phyloP scores from a whole-genome alignment of 1,139 yeast genomes.

The Zygosaccharomyces sapae region DNA sequence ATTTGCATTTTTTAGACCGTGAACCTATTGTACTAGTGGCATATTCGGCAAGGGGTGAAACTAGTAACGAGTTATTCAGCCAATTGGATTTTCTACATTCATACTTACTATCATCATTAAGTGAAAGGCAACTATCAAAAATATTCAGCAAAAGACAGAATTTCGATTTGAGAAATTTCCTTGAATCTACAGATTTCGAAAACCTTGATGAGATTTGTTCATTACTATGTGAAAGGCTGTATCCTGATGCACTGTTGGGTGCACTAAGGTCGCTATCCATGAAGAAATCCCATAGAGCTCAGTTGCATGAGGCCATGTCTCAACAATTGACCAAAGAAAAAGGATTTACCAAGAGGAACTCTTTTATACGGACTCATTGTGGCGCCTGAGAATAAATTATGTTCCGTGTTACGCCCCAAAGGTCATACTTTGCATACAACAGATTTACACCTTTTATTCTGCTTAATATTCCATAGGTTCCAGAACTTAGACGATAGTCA shows the following conservation, averaged over 20 bases:
- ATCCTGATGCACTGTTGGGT: slow-evolving; percentile 56
- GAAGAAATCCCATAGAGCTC: slow-evolving; percentile 44
- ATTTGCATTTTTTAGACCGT: slow-evolving; percentile 58
- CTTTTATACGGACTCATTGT: slow-evolving; percentile 60
- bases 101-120: slow-evolving; percentile 71
- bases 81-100: slow-evolving; percentile 75
- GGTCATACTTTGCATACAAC: slow-evolving; percentile 66
- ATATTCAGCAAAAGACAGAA: slow-evolving; percentile 70
- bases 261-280: slow-evolving; percentile 57
- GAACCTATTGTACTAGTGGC: slow-evolving; percentile 75
- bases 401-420: slow-evolving; percentile 59
- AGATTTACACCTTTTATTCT: slow-evolving; percentile 60
- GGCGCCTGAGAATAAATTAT: slow-evolving; percentile 50
- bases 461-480: slow-evolving; percentile 51
- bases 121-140: slow-evolving; percentile 66
- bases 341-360: slow-evolving; percentile 35
- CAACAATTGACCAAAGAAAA: slow-evolving; percentile 21
- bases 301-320: slow-evolving; percentile 36
- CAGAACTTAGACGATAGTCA: slow-evolving; percentile 41
- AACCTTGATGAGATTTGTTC: slow-evolving; percentile 28
- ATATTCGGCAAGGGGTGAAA: slow-evolving; percentile 52
- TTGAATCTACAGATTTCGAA: slow-evolving; percentile 44
- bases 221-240: slow-evolving; percentile 40
- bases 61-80: slow-evolving; percentile 51
- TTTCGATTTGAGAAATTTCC: slow-evolving; percentile 72